phyloP scores from a whole-genome alignment of 176 grass and related monocot genomes.

The Avena sativa region DNA sequence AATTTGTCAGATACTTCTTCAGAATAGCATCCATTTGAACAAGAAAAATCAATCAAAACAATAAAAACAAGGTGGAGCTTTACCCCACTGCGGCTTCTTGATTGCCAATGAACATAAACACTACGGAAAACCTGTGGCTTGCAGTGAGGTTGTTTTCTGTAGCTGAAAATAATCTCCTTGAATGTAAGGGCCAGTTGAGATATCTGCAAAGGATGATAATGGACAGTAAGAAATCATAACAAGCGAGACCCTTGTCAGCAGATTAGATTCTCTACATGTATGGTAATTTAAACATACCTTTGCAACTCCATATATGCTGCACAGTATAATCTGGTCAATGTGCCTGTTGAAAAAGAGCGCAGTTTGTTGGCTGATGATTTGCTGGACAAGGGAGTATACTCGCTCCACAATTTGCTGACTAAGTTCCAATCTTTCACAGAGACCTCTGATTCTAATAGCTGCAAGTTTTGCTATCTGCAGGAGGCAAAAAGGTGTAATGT shows the following conservation, averaged over 20 bases:
- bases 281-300: conserved; percentile 59
- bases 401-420: conserved; percentile 76
- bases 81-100: conserved; percentile 80
- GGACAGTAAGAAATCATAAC: conserved; percentile 9
- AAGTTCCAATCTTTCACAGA: conserved; percentile 92
- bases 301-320: conserved; percentile 93
- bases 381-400: conserved; percentile 86
- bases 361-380: conserved; percentile 86
- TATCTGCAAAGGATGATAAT: conserved; percentile 60
- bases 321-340: conserved; percentile 97
- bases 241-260: neutral
- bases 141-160: conserved; percentile 97
- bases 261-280: neutral
- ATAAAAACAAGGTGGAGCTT: conserved; percentile 44
- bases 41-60: conserved; percentile 8
- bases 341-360: conserved; percentile 92
- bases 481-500: conserved; percentile 7
- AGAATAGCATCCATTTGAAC: neutral
- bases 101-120: conserved; percentile 84
- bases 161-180: conserved; percentile 96
- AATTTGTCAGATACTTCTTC: conserved; percentile 28
- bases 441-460: conserved; percentile 94
- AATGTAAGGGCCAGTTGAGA: conserved; percentile 84
- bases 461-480: conserved; percentile 82
- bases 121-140: conserved; percentile 97